Base-by-base conservation (phyloP, 805 yeast species). In the Ogataea henricii region DNA sequence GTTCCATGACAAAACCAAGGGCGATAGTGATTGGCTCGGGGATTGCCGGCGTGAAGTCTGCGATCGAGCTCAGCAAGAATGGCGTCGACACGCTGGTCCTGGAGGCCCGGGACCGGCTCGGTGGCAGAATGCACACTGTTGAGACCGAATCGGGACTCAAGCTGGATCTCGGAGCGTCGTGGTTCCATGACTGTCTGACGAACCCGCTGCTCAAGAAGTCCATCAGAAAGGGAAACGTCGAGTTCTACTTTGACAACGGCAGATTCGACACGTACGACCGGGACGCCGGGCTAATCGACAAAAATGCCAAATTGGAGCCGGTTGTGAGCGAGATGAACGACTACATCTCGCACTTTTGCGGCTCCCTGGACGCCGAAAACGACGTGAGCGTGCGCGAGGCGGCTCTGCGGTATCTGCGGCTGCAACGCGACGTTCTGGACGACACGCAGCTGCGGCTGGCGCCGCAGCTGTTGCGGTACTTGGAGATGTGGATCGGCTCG, bases 121-220 rank as follows among this genome's bases (percentile, higher is more conserved):
- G 95, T 8, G 96, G 96, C 0, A 68, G 96, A 43, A 61, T 84
- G 9, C 59, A 70, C 16, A 78, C 87, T 1, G 73, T 71, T 25
- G 46, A 56, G 44, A 37, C 59, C 22, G 56, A 59, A 3, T 41
- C 57, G 6, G 65, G 65, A 6, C 48, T 60, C 10, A 57, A 66
- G 6, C 77, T 84, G 47, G 96, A 89, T 62, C 55, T 89, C 16
- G 97, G 97, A 0, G 96, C 96, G 0, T 80, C 92, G 9, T 90
- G 97, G 97, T 87, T 86, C 63, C 97, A 90, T 59, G 96, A 89
- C 54, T 79, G 89, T 5, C 66, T 88, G 43, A 72, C 75, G 36
- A 90, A 90, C 59, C 69, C 79, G 1, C 70, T 87, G 22, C 78
- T 88, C 47, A 66, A 72, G 27, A 80, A 78, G 52, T 81, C 73